Conservation (phyloP, 2,329 filamentous ascomycete genomes). For the Akanthomyces dipterigenus region DNA sequence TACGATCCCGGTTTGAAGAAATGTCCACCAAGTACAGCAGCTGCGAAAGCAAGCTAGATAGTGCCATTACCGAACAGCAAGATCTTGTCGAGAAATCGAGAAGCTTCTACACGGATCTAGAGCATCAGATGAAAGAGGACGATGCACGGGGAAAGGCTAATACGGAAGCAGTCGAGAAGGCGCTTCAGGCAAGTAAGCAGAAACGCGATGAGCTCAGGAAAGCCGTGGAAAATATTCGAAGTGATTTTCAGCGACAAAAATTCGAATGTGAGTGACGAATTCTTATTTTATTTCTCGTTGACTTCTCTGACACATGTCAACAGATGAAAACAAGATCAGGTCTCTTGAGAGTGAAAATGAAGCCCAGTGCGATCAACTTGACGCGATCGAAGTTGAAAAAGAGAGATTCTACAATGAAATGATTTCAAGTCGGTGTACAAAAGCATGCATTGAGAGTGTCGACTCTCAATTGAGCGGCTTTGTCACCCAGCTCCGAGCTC, state of each 20-base stretch:
- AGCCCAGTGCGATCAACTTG: background rate
- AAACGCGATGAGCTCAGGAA: slow-evolving; percentile 1
- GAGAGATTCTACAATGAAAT: background rate
- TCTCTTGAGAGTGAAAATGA: background rate
- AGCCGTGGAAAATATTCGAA: background rate
- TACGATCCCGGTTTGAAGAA: background rate
- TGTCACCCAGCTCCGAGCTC: background rate
- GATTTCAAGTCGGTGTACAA: background rate
- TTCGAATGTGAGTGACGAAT: background rate
- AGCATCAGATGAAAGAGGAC: background rate
- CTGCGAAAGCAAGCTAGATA: background rate
- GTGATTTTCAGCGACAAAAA: background rate
- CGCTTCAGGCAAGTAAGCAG: background rate
- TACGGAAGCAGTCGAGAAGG: background rate
- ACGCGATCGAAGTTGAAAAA: background rate
- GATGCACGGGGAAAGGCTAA: background rate
- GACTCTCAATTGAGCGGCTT: background rate
- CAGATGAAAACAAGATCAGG: slow-evolving; percentile 2
- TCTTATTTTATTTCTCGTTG: background rate
- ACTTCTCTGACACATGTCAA: background rate
- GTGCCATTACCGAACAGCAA: slow-evolving; percentile 8
- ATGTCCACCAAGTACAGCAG: background rate
- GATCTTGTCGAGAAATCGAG: slow-evolving; percentile 10
- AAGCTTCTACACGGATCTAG: background rate
- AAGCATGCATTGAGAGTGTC: background rate